Conservation (phyloP, 768 basidiomycete species). For the Pisolithus sp. region DNA sequence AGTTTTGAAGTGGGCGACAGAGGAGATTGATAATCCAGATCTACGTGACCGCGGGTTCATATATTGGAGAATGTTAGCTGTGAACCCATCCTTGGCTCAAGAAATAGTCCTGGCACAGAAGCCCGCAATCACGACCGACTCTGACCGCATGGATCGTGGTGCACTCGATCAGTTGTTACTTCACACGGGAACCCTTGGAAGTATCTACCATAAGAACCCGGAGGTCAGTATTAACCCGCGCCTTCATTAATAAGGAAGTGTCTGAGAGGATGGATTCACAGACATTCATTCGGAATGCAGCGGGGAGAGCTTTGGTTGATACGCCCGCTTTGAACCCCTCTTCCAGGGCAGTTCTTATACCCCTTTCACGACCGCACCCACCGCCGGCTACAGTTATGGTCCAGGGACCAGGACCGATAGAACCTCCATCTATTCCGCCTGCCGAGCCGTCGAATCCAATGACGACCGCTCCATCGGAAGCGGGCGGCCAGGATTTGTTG, state of each 20-base stretch:
- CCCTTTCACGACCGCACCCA: constrained; percentile 47
- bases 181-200: constrained; percentile 89
- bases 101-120: constrained; percentile 91
- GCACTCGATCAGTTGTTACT: constrained; percentile 91
- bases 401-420: constrained; percentile 46
- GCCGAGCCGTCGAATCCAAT: constrained; percentile 26
- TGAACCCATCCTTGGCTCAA: constrained; percentile 82
- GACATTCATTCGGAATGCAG: constrained; percentile 92
- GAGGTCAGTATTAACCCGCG: constrained; percentile 46
- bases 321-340: constrained; percentile 85
- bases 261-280: constrained; percentile 25
- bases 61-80: constrained; percentile 97
- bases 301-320: constrained; percentile 75
- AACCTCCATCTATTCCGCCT: constrained; percentile 23
- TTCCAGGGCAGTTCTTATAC: constrained; percentile 66
- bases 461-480: constrained; percentile 22
- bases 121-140: constrained; percentile 95
- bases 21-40: constrained; percentile 97
- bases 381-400: constrained; percentile 41
- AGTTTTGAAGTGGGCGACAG: constrained; percentile 94
- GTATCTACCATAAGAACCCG: constrained; percentile 97
- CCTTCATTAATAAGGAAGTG: not conserved
- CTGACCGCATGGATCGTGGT: constrained; percentile 94
- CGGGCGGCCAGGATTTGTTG: constrained; percentile 15
- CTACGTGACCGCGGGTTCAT: constrained; percentile 96